phyloP scores from a whole-genome alignment of 2,329 filamentous ascomycete species.

The Penicillium sp. region DNA sequence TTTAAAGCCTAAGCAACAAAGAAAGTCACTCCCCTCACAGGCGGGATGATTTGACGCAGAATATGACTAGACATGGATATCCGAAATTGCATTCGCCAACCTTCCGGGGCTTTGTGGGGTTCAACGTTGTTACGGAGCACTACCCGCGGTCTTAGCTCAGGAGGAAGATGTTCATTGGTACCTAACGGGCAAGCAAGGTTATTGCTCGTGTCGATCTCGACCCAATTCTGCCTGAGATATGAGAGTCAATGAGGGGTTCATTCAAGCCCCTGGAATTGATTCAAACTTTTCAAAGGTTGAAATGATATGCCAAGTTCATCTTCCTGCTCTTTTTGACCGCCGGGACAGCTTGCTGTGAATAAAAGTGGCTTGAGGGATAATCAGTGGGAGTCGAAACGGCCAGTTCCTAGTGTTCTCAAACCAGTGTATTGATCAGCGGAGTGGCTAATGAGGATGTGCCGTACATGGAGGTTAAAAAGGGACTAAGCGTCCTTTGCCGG shows the following conservation, averaged over 20 bases:
- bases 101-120: neutral
- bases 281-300: neutral
- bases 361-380: too few species aligned
- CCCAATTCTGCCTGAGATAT: neutral
- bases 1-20: neutral
- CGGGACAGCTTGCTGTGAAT: too few species aligned
- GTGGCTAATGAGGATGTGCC: conserved; percentile 24
- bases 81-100: neutral
- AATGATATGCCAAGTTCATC: neutral
- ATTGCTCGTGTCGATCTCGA: neutral
- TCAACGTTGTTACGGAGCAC: neutral
- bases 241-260: neutral
- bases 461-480: conserved; percentile 18
- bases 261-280: neutral
- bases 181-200: neutral
- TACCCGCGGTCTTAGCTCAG: neutral
- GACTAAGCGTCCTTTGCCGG: neutral
- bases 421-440: conserved; percentile 12
- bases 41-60: neutral
- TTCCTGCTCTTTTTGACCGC: neutral
- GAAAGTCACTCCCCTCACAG: neutral
- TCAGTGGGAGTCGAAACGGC: too few species aligned
- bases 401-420: too few species aligned
- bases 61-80: neutral
- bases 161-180: neutral